Evolutionary conservation across 176 grass and related monocot species (phyloP).

Genomic region (Carex myosuroides): DNA sequence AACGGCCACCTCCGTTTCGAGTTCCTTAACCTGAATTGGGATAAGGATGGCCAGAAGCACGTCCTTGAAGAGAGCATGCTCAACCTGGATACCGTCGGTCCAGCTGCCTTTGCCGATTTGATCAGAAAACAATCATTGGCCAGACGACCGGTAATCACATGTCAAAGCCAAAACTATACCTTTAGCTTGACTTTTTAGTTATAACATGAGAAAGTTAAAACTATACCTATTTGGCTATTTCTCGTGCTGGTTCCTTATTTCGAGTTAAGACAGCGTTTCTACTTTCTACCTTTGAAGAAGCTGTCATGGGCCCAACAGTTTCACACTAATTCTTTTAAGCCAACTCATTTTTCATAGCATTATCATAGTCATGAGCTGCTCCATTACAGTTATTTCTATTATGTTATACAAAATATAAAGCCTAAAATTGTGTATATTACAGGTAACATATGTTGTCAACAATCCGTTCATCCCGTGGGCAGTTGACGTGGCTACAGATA

Average conservation of each 20-base stretch:
- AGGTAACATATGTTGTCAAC: no score
- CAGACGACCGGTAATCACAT: slow-evolving; percentile 29
- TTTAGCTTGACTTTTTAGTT: background rate
- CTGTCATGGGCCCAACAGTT: background rate
- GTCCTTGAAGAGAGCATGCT: slow-evolving; percentile 28
- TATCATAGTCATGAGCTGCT: background rate
- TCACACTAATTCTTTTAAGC: background rate
- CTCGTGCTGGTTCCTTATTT: no score
- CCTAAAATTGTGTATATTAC: background rate
- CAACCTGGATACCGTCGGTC: slow-evolving; percentile 23
- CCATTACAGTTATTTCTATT: background rate
- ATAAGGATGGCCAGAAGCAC: background rate
- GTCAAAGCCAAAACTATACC: background rate
- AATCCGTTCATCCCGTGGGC: slow-evolving; percentile 69
- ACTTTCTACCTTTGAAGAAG: background rate
- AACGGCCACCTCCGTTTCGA: slow-evolving; percentile 53
- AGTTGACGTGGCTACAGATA: slow-evolving; percentile 35
- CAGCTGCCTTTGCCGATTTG: slow-evolving; percentile 15
- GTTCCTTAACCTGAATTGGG: slow-evolving; percentile 35
- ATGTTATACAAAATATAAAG: background rate
- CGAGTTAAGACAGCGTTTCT: no score
- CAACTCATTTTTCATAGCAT: background rate
- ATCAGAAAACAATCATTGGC: slow-evolving; percentile 30
- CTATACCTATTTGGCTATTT: no score
- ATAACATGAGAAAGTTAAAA: background rate